phyloP scores from a whole-genome alignment of 2,329 filamentous ascomycete genomes.

The Zalaria obscura region DNA sequence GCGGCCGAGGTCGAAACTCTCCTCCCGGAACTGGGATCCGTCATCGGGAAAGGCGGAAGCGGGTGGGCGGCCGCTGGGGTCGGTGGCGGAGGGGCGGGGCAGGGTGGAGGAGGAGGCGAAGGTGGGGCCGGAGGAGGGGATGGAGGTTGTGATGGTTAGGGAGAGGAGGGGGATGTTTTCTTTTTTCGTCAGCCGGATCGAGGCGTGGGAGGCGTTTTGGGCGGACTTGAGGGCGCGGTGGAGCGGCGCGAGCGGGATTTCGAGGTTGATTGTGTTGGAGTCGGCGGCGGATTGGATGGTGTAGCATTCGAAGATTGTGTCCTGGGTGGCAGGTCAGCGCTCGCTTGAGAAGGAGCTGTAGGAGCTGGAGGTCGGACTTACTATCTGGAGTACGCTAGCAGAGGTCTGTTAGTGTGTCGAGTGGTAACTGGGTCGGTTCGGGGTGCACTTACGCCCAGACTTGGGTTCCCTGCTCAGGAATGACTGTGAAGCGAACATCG shows the following conservation, averaged over 20 bases:
- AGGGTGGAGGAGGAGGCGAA: conserved; percentile 21
- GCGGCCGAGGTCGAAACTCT: conserved; percentile 21
- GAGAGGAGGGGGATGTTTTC: conserved; percentile 75
- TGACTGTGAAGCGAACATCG: conserved; percentile 83
- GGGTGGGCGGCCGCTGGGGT: conserved; percentile 58
- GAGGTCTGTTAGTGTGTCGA: neutral
- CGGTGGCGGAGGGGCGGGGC: conserved; percentile 78
- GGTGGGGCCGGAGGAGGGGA: conserved; percentile 35
- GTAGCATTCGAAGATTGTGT: conserved; percentile 79
- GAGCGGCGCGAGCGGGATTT: conserved; percentile 76
- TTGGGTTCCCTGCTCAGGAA: conserved; percentile 86
- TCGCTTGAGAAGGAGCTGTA: neutral
- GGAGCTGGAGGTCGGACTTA: conserved; percentile 13
- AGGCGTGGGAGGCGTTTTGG: conserved; percentile 63
- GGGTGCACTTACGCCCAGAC: conserved; percentile 68
- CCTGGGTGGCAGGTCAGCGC: conserved; percentile 22
- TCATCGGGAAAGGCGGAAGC: conserved; percentile 20
- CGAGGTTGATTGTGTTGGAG: conserved; percentile 87
- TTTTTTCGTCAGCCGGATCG: conserved; percentile 84
- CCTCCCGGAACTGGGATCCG: conserved; percentile 9
- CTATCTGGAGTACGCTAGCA: conserved; percentile 26
- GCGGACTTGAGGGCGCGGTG: conserved; percentile 88
- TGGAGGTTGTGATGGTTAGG: conserved; percentile 74
- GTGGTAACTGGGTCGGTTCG: too few relatives aligned
- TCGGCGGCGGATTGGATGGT: conserved; percentile 70